Conservation (phyloP, 352 stramenopile genomes). For the Phytopythium delawarense region DNA sequence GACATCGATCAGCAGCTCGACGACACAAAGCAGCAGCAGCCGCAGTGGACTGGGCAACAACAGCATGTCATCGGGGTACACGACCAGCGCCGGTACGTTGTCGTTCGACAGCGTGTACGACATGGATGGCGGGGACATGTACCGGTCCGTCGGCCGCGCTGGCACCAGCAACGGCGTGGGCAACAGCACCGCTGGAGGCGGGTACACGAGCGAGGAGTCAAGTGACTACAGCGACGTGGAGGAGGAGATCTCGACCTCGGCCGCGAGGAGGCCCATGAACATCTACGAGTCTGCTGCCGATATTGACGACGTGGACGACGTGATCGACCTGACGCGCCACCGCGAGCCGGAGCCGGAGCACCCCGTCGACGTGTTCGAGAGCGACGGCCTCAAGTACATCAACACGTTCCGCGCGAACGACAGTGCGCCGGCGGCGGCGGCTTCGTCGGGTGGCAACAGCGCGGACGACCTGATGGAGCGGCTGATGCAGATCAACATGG, state of each 20-base stretch:
- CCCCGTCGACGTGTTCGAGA: conserved; percentile 33
- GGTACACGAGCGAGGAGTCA: conserved; percentile 16
- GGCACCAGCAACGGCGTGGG: background rate
- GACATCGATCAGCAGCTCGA: background rate
- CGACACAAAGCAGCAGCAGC: conserved; percentile 1
- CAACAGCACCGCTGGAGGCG: background rate
- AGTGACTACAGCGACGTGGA: conserved; percentile 19
- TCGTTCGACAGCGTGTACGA: conserved; percentile 30
- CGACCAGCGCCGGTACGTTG: conserved; percentile 13
- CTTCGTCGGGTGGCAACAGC: conserved; percentile 10
- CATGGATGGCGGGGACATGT: conserved; percentile 20
- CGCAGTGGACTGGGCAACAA: background rate
- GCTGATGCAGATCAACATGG: conserved; percentile 62
- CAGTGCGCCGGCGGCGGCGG: background rate
- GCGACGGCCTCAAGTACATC: conserved; percentile 66
- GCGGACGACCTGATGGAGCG: conserved; percentile 53
- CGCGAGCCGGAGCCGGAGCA: conserved; percentile 19
- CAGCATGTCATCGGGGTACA: conserved; percentile 8
- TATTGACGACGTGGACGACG: conserved; percentile 20
- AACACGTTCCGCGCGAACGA: conserved; percentile 44
- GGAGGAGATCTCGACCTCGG: conserved; percentile 15
- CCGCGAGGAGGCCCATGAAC: conserved; percentile 8
- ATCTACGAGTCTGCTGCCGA: conserved; percentile 18
- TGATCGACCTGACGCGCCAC: conserved; percentile 32
- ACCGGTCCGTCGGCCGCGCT: conserved; percentile 14